Evolutionary conservation across 495 filamentous ascomycete genomes (phyloP), one percentile per base, ranked within the genome.

Genomic region (Aspergillus indologenus): DNA sequence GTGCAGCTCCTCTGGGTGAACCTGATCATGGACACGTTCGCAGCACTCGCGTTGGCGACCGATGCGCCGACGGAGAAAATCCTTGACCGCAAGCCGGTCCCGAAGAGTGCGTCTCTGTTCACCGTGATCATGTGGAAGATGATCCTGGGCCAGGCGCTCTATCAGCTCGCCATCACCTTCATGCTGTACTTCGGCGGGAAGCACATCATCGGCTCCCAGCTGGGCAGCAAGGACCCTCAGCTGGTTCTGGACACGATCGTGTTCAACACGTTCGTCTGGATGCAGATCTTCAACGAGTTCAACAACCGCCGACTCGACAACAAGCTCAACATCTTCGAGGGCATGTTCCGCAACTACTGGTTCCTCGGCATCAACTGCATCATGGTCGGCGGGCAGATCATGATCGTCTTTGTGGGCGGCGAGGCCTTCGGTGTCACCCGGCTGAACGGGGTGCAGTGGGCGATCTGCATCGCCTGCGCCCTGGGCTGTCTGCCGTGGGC

Each of bases 281-380:
- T 96, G 90, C 91, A 96, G 61, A 92, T 96, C 61, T 96, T 95
- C 78, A 96, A 96, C 71, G 87, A 93, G 68, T 93, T 91, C 84
- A 96, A 94, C 79, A 93, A 92, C 72, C 89, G 91, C 48, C 89
- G 90, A 21, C 78, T 96, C 20, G 91, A 96, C 71, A 96, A 96
- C 73, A 81, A 87, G 18, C 84, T 93, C 77, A 96, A 96, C 74
- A 91, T 96, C 47, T 90, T 95, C 65, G 90, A 92, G 70, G 90
- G 90, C 50, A 81, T 94, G 57, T 76, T 77, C 60, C 77, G 80
- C 49, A 96, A 96, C 71, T 86, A 80, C 71, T 92, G 89, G 77
- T 95, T 95, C 75, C 74, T 94, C 6, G 83, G 72, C n/a, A 92
- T 96, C 74, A 92, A 89, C 74, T 64, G 78, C 48, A 76, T 92